Evolutionary conservation across 805 yeast species (phyloP).

Genomic region (Saccharomycopsis javanensis): DNA sequence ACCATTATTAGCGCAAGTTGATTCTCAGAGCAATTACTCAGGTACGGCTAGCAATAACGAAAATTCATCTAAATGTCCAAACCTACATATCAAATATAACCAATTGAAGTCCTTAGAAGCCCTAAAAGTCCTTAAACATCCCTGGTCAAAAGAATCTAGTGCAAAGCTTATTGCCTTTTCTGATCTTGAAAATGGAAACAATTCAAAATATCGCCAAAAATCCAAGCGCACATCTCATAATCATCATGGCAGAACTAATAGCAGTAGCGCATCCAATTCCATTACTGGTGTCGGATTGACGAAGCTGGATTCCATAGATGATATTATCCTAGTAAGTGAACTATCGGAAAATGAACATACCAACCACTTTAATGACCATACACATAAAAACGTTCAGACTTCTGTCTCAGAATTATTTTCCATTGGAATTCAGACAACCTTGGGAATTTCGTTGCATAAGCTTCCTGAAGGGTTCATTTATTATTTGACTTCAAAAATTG

Average conservation of each 20-base stretch:
- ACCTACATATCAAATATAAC: slow-evolving; percentile 4
- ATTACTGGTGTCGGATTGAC: slow-evolving; percentile 1
- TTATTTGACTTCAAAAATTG: slow-evolving; percentile 62
- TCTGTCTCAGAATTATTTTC: slow-evolving; percentile 71
- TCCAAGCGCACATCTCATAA: neutral
- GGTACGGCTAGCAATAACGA: slow-evolving; percentile 9
- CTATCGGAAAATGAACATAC: slow-evolving; percentile 24
- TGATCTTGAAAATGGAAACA: neutral
- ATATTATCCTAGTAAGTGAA: slow-evolving; percentile 10
- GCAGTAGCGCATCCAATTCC: neutral
- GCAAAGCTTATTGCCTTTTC: slow-evolving; percentile 5
- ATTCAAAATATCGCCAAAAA: neutral
- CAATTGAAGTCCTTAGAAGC: slow-evolving; percentile 16
- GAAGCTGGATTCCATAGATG: slow-evolving; percentile 18
- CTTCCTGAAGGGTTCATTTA: slow-evolving; percentile 93
- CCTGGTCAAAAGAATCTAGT: slow-evolving; percentile 11
- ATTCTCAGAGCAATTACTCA: slow-evolving; percentile 14
- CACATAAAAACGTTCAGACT: slow-evolving; percentile 62
- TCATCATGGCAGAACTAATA: neutral
- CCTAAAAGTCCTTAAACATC: slow-evolving; percentile 12
- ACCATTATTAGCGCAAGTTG: neutral
- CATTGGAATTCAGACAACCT: slow-evolving; percentile 82
- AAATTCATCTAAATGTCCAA: neutral
- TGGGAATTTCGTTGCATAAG: slow-evolving; percentile 83
- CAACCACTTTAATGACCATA: slow-evolving; percentile 42